phyloP scores from a whole-genome alignment of 2,329 filamentous ascomycete genomes.

The Pleurostoma richardsiae region DNA sequence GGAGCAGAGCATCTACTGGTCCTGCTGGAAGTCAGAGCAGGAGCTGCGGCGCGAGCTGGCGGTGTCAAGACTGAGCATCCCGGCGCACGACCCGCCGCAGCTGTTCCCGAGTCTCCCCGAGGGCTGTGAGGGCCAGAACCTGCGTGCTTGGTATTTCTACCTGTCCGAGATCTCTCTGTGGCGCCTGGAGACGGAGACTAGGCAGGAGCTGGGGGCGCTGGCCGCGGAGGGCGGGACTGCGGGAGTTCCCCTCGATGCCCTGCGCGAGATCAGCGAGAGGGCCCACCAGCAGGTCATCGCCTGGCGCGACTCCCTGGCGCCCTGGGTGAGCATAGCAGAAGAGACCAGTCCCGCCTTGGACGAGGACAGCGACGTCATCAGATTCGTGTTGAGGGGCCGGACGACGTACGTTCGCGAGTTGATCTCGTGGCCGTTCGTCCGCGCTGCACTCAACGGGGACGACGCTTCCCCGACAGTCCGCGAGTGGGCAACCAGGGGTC shows the following conservation, averaged over 20 bases:
- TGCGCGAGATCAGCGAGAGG: slow-evolving; percentile 8
- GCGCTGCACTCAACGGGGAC: slow-evolving; percentile 10
- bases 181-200: slow-evolving; percentile 35
- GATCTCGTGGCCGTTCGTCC: slow-evolving; percentile 36
- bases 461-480: background rate
- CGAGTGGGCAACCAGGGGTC: slow-evolving; percentile 11
- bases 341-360: slow-evolving; percentile 28
- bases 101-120: too few species aligned
- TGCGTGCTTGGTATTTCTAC: slow-evolving; percentile 46
- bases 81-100: slow-evolving; percentile 2
- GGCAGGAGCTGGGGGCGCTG: slow-evolving; percentile 26
- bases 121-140: slow-evolving; percentile 20
- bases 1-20: slow-evolving; percentile 47
- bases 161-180: slow-evolving; percentile 48
- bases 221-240: too few species aligned
- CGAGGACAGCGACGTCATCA: slow-evolving; percentile 28
- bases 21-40: slow-evolving; percentile 49
- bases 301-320: slow-evolving; percentile 20
- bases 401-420: slow-evolving; percentile 26
- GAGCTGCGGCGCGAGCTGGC: slow-evolving; percentile 39
- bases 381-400: slow-evolving; percentile 35
- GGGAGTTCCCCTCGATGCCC: too few species aligned
- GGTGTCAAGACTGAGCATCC: slow-evolving; percentile 29
- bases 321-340: slow-evolving; percentile 24
- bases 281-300: slow-evolving; percentile 17